phyloP scores from a whole-genome alignment of 2,329 filamentous ascomycete genomes.

The Alternaria sp. region DNA sequence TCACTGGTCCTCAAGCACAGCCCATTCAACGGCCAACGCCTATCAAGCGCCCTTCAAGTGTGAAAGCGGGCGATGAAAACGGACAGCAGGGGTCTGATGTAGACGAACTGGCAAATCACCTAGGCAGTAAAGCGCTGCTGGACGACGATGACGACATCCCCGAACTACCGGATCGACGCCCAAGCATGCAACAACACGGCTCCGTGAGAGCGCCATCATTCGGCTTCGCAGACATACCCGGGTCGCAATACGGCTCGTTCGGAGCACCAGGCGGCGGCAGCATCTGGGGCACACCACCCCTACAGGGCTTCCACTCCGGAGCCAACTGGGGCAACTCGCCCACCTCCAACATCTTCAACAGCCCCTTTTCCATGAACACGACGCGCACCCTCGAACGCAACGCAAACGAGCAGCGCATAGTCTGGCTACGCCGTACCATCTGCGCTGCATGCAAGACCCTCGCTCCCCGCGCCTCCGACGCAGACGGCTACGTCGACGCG shows the following conservation, averaged over 20 bases:
- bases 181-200: conserved; percentile 46
- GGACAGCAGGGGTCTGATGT: conserved; percentile 59
- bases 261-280: conserved; percentile 38
- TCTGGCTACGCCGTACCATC: conserved; percentile 61
- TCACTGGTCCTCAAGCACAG: conserved; percentile 61
- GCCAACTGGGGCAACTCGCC: conserved; percentile 51
- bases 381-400: conserved; percentile 36
- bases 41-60: conserved; percentile 85
- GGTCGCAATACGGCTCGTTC: conserved; percentile 43
- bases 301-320: conserved; percentile 50
- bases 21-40: conserved; percentile 84
- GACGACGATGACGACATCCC: conserved; percentile 65
- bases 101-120: conserved; percentile 76
- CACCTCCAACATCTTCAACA: conserved; percentile 41
- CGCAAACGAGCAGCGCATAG: conserved; percentile 36
- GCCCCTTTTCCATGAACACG: conserved; percentile 34
- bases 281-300: conserved; percentile 52
- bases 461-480: conserved; percentile 52
- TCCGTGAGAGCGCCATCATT: conserved; percentile 40
- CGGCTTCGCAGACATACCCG: conserved; percentile 42
- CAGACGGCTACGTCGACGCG: conserved; percentile 73
- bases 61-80: conserved; percentile 59
- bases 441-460: conserved; percentile 77
- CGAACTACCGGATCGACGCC: conserved; percentile 62
- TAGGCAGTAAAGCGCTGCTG: conserved; percentile 89